Base-by-base conservation (phyloP, 2,329 filamentous ascomycete genomes). In the Blastomyces parvus region DNA sequence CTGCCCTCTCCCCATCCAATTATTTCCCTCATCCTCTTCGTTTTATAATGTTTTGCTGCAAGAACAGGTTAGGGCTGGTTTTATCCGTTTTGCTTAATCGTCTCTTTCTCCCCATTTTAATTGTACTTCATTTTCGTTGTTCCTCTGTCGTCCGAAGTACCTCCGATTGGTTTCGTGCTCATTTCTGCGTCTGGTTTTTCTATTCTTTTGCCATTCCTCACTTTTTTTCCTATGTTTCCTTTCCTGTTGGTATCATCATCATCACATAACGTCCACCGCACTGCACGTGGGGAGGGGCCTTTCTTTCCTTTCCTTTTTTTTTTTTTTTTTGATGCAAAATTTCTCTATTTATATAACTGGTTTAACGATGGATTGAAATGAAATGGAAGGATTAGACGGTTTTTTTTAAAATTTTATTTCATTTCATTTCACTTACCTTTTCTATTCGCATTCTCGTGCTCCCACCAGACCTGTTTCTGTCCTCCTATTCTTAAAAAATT, bases 371-470 rank as follows among this genome's bases (percentile, higher is more conserved):
- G 52, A 50, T 50, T 33, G 33, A 25, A 57, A 57, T 57, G 53
- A 57, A 57, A 57, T 57, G 53, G 53, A 57, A 14, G 53, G 33
- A 57, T 57, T 57, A 57, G 53, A 57, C 53, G 53, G 33, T 57
- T 57, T 57, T n/a, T 33, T 55, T 25, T 9, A 40, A 9, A 40
- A 9, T 56, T n/a, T 36, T 17, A 22, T 40, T n/a, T 19, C 1
- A 13, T 40, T 9, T 38, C 30, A 5, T 38, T 13, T 7, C 19
- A 27, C 2, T 22, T n/a, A 17, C 19, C 19, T 55, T 55, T 55
- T 55, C 14, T 17, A 3, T 55, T 8, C 52, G 36, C 19, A 33
- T 33, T 33, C 30, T 33, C 30, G 7, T 33, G 3, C 5, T 36
- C 7, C 9, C 8, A 4, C 9, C 6, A 36, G 1, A 9, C 9